Evolutionary conservation across 108 stramenopile genomes (phyloP), one percentile per base, ranked within the genome.

Genomic region (Schizochytrium sp.): DNA sequence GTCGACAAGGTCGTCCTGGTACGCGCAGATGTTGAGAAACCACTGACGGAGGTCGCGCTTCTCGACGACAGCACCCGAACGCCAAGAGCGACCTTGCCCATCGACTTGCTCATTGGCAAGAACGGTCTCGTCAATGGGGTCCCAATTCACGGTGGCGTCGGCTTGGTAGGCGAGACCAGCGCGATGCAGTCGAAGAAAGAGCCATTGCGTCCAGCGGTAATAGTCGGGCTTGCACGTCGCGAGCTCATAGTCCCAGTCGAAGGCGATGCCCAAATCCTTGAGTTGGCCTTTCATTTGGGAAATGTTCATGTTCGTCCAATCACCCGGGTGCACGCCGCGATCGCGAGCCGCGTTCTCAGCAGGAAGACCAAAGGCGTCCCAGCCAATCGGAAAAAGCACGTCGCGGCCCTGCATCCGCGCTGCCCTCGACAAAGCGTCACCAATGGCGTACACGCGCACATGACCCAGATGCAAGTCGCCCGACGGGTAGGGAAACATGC

Each of bases 351-450:
- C 98, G 93, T 99, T 98, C 91, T 99, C 99, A 21, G 99, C 99
- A n/a, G 99, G 99, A 57, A 99, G 93, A 29, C 99, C 99, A 92
- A 98, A 99, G n/a, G 97, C 96, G 91, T 99, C 99, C 98, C 98
- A 99, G 19, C 99, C 99, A 89, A 99, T 99, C 43, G 99, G 99
- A 91, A 98, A 98, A 55, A 99, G 93, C 51, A 99, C 99, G 90
- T 98, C 97, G 90, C 95, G 95, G 18, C 95, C 96, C 43, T 94
- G 95, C 97, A 98, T 98, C 60, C 99, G 95, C 96, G 95, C 98
- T 90, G 97, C 98, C 8, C 99, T 96, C n/a, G 98, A 92, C 97
- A 98, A 97, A 58, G 97, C 94, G 92, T 99, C 99, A 44, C 97
- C 96, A 8, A 98, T 97, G 94, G 91, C 88, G 87, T 88, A 92